phyloP scores from a whole-genome alignment of 2,329 filamentous ascomycete species.

The Bipolaris sorokiniana region DNA sequence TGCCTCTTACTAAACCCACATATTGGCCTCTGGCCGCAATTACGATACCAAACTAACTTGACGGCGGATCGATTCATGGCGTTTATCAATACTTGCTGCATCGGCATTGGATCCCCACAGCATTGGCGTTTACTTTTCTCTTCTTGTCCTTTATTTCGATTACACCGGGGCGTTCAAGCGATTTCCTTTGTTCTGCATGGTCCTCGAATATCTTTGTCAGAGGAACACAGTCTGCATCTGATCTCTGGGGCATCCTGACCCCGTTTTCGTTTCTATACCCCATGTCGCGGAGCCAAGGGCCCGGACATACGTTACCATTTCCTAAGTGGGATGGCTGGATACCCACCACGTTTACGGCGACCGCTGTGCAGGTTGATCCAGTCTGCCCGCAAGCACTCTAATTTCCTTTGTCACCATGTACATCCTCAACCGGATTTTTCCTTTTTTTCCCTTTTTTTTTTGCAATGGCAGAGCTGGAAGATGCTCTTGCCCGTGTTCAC shows the following conservation, averaged over 20 bases:
- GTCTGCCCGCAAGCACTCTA: slow-evolving; percentile 37
- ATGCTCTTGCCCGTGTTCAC: slow-evolving; percentile 33
- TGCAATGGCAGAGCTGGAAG: slow-evolving; percentile 39
- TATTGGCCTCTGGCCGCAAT: slow-evolving; percentile 34
- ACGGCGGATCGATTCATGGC: slow-evolving; percentile 47
- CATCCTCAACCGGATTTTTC: slow-evolving; percentile 42
- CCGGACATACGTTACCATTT: slow-evolving; percentile 33
- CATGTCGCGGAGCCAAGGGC: slow-evolving; percentile 26
- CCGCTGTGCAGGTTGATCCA: slow-evolving; percentile 32
- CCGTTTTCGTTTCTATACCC: slow-evolving; percentile 44
- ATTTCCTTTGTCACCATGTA: slow-evolving; percentile 43
- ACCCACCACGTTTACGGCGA: slow-evolving; percentile 34
- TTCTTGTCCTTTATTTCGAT: slow-evolving; percentile 19
- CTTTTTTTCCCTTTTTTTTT: slow-evolving; percentile 34
- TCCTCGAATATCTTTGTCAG: slow-evolving; percentile 31
- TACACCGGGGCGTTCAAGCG: slow-evolving; percentile 47
- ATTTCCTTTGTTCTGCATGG: slow-evolving; percentile 40
- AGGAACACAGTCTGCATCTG: slow-evolving; percentile 28
- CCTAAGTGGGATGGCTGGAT: slow-evolving; percentile 37
- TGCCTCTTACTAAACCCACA: slow-evolving; percentile 46
- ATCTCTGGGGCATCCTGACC: slow-evolving; percentile 28
- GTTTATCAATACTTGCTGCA: slow-evolving; percentile 47
- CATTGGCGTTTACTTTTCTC: slow-evolving; percentile 41
- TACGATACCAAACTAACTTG: slow-evolving; percentile 39
- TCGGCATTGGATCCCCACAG: slow-evolving; percentile 40